Percentiles rank a stretch among this genome's conserved stretches.
These are phyloP conservation scores for Melampsora occidentalis DNA, from an alignment of 1,284 basidiomycete genomes.

Conservation along the genomic window DNA sequence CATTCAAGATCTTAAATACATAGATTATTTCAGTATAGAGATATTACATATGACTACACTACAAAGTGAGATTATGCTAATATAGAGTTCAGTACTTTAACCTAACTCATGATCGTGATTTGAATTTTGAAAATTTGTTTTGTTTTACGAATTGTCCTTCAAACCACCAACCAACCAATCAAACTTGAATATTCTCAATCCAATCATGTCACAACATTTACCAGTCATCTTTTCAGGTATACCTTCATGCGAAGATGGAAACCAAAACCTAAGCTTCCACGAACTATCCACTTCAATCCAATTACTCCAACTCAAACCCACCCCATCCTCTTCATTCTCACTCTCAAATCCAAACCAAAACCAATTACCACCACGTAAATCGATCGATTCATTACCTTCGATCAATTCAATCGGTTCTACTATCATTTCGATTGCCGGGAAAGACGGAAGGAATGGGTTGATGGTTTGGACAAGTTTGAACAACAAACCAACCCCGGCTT, in stretches of 20 bases:
- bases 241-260: conserved; percentile 12
- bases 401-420: conserved; percentile 23
- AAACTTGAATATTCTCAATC: too few relatives aligned
- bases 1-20: too few relatives aligned
- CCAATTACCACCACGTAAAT: conserved; percentile 23
- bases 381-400: conserved; percentile 21
- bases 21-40: too few relatives aligned
- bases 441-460: conserved; percentile 25
- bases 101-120: too few relatives aligned
- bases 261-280: conserved; percentile 22
- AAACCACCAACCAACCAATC: too few relatives aligned
- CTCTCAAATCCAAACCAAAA: neutral
- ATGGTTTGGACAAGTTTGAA: conserved; percentile 19
- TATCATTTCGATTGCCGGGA: conserved; percentile 21
- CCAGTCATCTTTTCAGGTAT: conserved; percentile 22
- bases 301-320: conserved; percentile 26
- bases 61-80: too few relatives aligned
- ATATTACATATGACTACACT: too few relatives aligned
- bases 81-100: too few relatives aligned
- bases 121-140: too few relatives aligned
- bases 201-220: neutral
- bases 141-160: too few relatives aligned
- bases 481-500: conserved; percentile 29
- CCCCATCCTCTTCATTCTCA: conserved; percentile 11
- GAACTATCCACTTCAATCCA: conserved; percentile 27